These are phyloP conservation scores for Pyrenophora tritici-repentis DNA, from an alignment of 2,329 filamentous ascomycete species.

Conservation along the genomic window DNA sequence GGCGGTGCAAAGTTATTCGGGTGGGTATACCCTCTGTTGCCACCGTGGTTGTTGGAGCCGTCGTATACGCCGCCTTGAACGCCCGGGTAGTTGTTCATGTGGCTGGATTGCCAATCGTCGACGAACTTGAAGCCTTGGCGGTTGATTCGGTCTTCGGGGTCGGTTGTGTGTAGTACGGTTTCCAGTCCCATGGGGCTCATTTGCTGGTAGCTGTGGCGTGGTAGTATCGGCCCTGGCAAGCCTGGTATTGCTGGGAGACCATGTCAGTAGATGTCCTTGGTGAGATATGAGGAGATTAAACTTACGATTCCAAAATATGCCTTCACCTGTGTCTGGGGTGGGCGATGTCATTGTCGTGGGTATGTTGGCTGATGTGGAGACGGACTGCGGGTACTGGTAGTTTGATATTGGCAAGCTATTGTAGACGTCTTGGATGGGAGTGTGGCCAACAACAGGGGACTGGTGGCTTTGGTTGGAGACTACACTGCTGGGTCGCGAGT, in stretches of 20 bases:
- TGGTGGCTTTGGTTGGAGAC: constrained; percentile 21
- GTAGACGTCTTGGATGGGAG: constrained; percentile 17
- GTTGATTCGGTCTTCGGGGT: constrained; percentile 39
- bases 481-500: constrained; percentile 21
- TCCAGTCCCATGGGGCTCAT: constrained; percentile 44
- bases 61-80: constrained; percentile 11
- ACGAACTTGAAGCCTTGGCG: constrained; percentile 46
- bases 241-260: constrained; percentile 40
- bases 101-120: constrained; percentile 28
- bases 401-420: constrained; percentile 16
- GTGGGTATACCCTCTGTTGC: constrained; percentile 7
- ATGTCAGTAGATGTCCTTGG: background rate
- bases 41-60: background rate
- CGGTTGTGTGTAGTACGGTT: constrained; percentile 34
- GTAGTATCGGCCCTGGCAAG: constrained; percentile 46
- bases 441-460: constrained; percentile 19
- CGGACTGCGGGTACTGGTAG: constrained; percentile 24
- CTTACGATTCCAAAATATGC: constrained; percentile 43
- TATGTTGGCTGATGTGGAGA: constrained; percentile 17
- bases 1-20: constrained; percentile 3
- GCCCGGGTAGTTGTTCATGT: constrained; percentile 18
- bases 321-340: constrained; percentile 21
- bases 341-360: constrained; percentile 20
- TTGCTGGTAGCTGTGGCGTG: constrained; percentile 32
- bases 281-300: background rate